These are phyloP conservation scores for Rhinocladiella mackenziei DNA, from an alignment of 2,329 filamentous ascomycete genomes.

Conservation along the genomic window DNA sequence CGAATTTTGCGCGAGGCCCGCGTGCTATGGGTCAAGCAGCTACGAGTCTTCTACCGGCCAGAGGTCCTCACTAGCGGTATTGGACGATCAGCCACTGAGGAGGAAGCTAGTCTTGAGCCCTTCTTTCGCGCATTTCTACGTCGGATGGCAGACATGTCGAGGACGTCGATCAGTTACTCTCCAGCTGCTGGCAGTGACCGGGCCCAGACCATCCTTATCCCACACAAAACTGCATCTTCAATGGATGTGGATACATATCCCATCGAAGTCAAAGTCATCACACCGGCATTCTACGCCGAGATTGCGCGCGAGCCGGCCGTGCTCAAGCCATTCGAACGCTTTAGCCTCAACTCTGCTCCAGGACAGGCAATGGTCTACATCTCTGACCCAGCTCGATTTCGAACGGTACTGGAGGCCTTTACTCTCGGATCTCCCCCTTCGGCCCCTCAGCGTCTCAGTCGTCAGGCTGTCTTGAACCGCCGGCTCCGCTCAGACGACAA, in stretches of 20 bases:
- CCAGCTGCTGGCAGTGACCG: constrained; percentile 5
- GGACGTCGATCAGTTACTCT: constrained; percentile 7
- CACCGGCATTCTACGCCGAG: constrained; percentile 21
- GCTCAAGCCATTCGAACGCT: constrained; percentile 4
- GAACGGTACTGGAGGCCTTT: background rate
- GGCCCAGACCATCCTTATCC: background rate
- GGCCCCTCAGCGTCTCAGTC: background rate
- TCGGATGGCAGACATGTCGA: background rate
- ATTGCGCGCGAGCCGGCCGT: constrained; percentile 5
- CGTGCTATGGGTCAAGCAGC: constrained; percentile 17
- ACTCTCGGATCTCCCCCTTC: too few relatives aligned
- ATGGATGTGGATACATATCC: background rate
- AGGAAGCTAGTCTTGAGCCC: constrained; percentile 17
- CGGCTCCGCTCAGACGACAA: background rate
- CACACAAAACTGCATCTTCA: background rate
- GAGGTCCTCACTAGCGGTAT: constrained; percentile 19
- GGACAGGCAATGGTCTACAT: constrained; percentile 14
- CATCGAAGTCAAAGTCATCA: constrained; percentile 15
- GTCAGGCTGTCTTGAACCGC: background rate
- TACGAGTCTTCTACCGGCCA: constrained; percentile 21
- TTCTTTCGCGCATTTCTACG: constrained; percentile 12
- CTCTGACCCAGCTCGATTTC: constrained; percentile 4
- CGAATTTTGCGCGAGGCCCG: constrained; percentile 21
- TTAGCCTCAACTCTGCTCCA: constrained; percentile 8
- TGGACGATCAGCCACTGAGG: constrained; percentile 12